Base-by-base conservation (phyloP, 768 basidiomycete species). In the Pluteus cervinus region DNA sequence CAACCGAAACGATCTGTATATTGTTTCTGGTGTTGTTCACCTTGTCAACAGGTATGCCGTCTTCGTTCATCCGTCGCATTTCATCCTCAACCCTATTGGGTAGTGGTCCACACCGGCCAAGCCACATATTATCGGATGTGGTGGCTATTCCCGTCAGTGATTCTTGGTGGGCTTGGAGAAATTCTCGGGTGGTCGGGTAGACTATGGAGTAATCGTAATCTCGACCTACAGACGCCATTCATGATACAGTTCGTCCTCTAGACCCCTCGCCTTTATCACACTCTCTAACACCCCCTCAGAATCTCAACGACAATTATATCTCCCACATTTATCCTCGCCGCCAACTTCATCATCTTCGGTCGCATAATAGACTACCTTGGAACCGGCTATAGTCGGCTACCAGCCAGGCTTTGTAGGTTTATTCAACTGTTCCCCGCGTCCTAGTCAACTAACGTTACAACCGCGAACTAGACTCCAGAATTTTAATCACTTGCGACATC, bases 251-350 rank as follows among this genome's bases (percentile, higher is more conserved):
- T n/a, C n/a, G n/a, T n/a, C n/a, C n/a, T n/a, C n/a, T n/a, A n/a
- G n/a, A n/a, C n/a, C n/a, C 21, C 30, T n/a, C 15, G 5, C 18
- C 18, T 8, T 11, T 9, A 2, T n/a, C 16, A 29, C 17, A 8
- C 14, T 9, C 18, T 10, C 39, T 12, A 25, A 21, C 4, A 12
- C 14, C 7, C 37, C 20, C 33, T 8, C 16, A 71, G 70, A 41
- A 64, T 66, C 6, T 56, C 59, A 3, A 52, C 59, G 2, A 72
- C 70, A 0, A 71, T 78, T 36, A 44, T 77, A 11, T 71, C 66
- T 1, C 78, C 79, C 1, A 78, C 76, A 0, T 74, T 74, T 1
- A 58, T 79, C 9, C 53, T 79, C 4, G 78, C 76, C 0, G 77
- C 65, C 4, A 72, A 69, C 42, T 81, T 79, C 45, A 54, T 76